Conservation (phyloP, 306 rosid genomes). For the Psophocarpus tetragonolobus region DNA sequence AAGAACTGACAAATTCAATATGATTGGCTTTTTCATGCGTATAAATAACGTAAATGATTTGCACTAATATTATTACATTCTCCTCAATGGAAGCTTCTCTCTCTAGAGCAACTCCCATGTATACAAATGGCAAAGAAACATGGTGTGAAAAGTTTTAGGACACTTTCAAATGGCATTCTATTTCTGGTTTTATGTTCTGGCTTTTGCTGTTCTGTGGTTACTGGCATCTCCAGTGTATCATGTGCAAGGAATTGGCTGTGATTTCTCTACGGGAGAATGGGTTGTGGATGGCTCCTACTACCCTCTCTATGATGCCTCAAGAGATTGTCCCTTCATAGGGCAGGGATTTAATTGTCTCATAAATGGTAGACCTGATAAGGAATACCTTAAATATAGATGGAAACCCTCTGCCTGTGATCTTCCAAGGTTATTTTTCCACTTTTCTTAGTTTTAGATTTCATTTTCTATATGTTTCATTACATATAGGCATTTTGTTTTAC, state of each 20-base stretch:
- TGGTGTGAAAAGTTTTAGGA: not conserved
- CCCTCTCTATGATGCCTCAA: slow-evolving; percentile 56
- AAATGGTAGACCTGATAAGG: slow-evolving; percentile 59
- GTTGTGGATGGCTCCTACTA: slow-evolving; percentile 34
- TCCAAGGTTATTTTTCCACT: slow-evolving; percentile 47
- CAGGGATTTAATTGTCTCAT: slow-evolving; percentile 53
- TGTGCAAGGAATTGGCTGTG: slow-evolving; percentile 36
- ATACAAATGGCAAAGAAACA: slow-evolving; percentile 34
- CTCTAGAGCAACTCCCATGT: not conserved
- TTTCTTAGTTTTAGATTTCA: not conserved
- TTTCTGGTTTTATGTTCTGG: slow-evolving; percentile 26
- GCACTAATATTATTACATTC: not conserved
- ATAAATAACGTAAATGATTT: not conserved
- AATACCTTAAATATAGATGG: slow-evolving; percentile 65
- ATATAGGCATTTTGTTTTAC: not conserved
- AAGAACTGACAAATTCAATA: not conserved
- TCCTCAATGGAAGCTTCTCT: not conserved
- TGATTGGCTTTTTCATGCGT: not conserved
- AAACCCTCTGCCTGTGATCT: slow-evolving; percentile 58
- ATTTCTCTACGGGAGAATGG: slow-evolving; percentile 57
- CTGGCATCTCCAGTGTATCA: not conserved
- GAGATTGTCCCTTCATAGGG: slow-evolving; percentile 53
- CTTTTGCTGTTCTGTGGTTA: slow-evolving; percentile 5
- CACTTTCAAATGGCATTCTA: slow-evolving; percentile 39
- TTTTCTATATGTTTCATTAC: not conserved